These are phyloP conservation scores for Myrmaecium sp. DNA, from an alignment of 2,329 filamentous ascomycete genomes.

Conservation along the genomic window DNA sequence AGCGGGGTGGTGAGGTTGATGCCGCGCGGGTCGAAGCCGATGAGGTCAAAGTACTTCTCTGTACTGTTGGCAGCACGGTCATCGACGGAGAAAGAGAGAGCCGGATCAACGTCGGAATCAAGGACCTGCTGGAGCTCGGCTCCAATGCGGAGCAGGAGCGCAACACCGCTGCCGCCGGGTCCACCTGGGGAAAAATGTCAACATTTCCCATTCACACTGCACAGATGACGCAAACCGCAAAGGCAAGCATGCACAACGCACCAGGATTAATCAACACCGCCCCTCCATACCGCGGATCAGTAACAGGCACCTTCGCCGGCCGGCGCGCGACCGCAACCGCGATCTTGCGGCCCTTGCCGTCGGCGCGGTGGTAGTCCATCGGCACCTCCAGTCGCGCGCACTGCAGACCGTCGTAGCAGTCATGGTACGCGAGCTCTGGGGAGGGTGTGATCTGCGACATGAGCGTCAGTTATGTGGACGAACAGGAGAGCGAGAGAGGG, in stretches of 20 bases:
- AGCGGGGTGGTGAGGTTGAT: conserved; percentile 18
- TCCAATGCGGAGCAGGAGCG: not conserved
- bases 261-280: not conserved
- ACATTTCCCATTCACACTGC: no score
- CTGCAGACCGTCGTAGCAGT: not conserved
- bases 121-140: conserved; percentile 1
- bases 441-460: not conserved
- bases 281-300: not conserved
- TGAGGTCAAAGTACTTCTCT: conserved; percentile 17
- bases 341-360: not conserved
- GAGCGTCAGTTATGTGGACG: no score
- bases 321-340: not conserved
- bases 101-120: not conserved
- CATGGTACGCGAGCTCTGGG: not conserved
- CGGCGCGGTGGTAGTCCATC: no score
- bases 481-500: no score
- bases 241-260: not conserved
- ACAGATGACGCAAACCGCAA: not conserved
- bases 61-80: conserved; percentile 4
- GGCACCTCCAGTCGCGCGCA: conserved; percentile 1
- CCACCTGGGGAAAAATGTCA: no score
- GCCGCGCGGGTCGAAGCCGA: conserved; percentile 27
- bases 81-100: no score
- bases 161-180: not conserved
- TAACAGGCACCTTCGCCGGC: not conserved